A percentile compares a stretch with the other conserved stretches of the same genome.
Evolutionary conservation across 768 basidiomycete genomes (phyloP).

Genomic region (Trametes punicea): DNA sequence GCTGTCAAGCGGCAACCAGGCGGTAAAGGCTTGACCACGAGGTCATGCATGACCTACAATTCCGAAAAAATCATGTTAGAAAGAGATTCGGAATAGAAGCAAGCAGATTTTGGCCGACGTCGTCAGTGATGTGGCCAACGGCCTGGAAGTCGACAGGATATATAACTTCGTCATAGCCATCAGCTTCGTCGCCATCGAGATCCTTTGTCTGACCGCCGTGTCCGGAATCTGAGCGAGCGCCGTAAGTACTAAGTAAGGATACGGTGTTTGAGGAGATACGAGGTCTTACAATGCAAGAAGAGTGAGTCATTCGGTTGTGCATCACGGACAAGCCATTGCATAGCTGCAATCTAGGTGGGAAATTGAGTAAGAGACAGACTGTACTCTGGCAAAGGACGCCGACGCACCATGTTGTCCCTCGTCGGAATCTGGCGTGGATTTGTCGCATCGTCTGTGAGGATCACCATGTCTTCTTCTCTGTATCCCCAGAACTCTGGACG

Average conservation of each 20-base stretch:
- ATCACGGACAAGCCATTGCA: conserved; percentile 55
- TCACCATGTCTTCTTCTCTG: conserved; percentile 52
- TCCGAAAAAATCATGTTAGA: neutral
- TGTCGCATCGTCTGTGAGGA: conserved; percentile 49
- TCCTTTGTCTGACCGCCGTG: conserved; percentile 93
- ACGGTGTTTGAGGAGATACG: neutral
- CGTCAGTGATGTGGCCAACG: conserved; percentile 76
- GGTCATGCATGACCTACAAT: conserved; percentile 38
- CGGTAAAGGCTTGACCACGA: conserved; percentile 56
- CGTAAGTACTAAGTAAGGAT: neutral
- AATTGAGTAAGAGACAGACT: neutral
- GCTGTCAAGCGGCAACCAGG: conserved; percentile 65
- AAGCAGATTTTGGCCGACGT: conserved; percentile 38
- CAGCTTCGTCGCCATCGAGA: conserved; percentile 69
- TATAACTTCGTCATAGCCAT: conserved; percentile 85
- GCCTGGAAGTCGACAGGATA: conserved; percentile 85
- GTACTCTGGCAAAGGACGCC: too few species aligned
- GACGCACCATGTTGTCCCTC: conserved; percentile 46
- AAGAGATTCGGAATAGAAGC: too few species aligned
- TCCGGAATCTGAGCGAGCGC: conserved; percentile 65
- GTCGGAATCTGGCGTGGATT: conserved; percentile 48
- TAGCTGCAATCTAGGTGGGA: conserved; percentile 39
- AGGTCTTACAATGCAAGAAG: conserved; percentile 47
- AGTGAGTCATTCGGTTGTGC: conserved; percentile 53
- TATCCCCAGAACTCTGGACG: conserved; percentile 42